A percentile compares a stretch with the other conserved stretches of the same genome.
Conservation (phyloP, 2,329 filamentous ascomycete genomes). For the Fusarium pseudonygamai region DNA sequence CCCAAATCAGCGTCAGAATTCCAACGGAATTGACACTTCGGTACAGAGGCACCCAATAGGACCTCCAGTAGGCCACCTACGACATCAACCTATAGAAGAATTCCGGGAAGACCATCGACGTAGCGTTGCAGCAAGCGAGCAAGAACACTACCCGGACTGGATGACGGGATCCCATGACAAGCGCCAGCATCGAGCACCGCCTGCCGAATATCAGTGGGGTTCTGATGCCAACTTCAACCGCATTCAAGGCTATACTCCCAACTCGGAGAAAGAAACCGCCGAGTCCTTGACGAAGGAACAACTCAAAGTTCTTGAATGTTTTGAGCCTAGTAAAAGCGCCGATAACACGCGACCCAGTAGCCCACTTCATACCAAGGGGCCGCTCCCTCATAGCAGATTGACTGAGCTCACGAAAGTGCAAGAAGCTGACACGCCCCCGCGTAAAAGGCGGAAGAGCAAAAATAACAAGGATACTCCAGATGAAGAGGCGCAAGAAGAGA, state of each 20-base stretch:
- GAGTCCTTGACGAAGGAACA: conserved; percentile 66
- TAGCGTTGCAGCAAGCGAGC: conserved; percentile 44
- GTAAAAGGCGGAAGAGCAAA: conserved; percentile 66
- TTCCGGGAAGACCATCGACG: conserved; percentile 53
- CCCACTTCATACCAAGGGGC: conserved; percentile 50
- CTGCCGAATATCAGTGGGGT: conserved; percentile 69
- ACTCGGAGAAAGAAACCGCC: conserved; percentile 64
- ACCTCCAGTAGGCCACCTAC: conserved; percentile 53
- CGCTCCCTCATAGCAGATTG: conserved; percentile 26
- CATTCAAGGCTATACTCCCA: conserved; percentile 67
- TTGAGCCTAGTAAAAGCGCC: conserved; percentile 66
- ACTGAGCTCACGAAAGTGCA: conserved; percentile 47
- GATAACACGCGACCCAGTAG: conserved; percentile 68
- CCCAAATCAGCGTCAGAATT: conserved; percentile 36
- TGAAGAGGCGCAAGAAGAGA: conserved; percentile 54
- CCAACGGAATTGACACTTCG: conserved; percentile 41
- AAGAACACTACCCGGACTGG: conserved; percentile 55
- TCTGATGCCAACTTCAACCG: conserved; percentile 72
- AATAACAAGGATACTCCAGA: conserved; percentile 54
- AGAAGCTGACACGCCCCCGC: conserved; percentile 53
- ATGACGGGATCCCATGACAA: conserved; percentile 49
- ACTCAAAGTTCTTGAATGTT: conserved; percentile 64
- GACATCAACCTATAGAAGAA: conserved; percentile 55
- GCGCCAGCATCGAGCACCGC: conserved; percentile 47
- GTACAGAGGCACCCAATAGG: conserved; percentile 42